Conservation (phyloP, 1,284 basidiomycete species). For the Marasmius oreades region DNA sequence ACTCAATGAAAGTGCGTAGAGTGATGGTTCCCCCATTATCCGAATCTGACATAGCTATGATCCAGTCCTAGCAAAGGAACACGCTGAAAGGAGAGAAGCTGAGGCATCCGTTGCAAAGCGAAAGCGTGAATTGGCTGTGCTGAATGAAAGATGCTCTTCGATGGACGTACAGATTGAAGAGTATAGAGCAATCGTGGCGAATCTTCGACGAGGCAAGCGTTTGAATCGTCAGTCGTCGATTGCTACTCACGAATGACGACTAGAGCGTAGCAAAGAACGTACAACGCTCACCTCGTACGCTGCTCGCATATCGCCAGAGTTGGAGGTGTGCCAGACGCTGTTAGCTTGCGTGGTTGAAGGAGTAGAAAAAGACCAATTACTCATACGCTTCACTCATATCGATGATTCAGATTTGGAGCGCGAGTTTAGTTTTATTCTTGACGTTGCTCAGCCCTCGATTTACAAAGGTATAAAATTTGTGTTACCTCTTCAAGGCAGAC, state of each 20-base stretch:
- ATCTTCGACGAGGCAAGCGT: constrained; percentile 56
- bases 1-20: constrained; percentile 55
- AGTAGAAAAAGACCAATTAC: constrained; percentile 65
- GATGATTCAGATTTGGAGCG: constrained; percentile 54
- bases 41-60: neutral
- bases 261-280: constrained; percentile 70
- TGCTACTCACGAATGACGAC: neutral
- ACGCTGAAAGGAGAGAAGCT: constrained; percentile 65
- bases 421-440: constrained; percentile 76
- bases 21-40: neutral
- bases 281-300: constrained; percentile 58
- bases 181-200: constrained; percentile 52
- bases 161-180: constrained; percentile 71
- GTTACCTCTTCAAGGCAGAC: neutral
- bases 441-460: constrained; percentile 49
- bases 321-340: constrained; percentile 53
- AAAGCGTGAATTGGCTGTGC: constrained; percentile 56
- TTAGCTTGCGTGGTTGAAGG: constrained; percentile 73
- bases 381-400: constrained; percentile 70
- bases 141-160: constrained; percentile 54
- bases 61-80: constrained; percentile 65
- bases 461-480: constrained; percentile 60
- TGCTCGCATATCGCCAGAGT: constrained; percentile 51
- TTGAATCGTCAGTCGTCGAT: neutral
- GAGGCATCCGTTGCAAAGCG: constrained; percentile 59